Base-by-base conservation (phyloP, 805 yeast species). In the Lachancea dasiensis region DNA sequence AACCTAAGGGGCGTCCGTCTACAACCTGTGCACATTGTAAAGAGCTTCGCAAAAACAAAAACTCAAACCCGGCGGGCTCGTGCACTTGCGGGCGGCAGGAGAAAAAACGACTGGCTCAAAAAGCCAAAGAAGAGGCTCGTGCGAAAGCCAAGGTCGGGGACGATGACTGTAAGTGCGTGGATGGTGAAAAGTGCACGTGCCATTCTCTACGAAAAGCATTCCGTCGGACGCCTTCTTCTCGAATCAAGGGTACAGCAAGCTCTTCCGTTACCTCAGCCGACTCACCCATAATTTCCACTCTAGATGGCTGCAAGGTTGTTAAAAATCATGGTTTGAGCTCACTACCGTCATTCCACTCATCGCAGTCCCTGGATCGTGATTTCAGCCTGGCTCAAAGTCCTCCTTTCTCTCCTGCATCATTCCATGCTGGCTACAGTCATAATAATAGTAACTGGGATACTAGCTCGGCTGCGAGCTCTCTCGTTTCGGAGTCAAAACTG, bases 1-100 rank as follows among this genome's bases (percentile, higher is more conserved):
- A 92, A 56, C 96, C 95, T 13, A 92, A 92, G 57, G 98, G 98
- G 3, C 70, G 98, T 40, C 98, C 98, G 1, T 79, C 95, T 0
- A 80, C 95, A 1, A 95, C 87, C 54, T 90, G 97, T 54, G 68
- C 72, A 26, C 94, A 84, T 56, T 90, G 95, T 57, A 78, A 86
- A 45, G 86, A 81, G 40, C 73, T 79, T 48, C 66, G 95, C 25
- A 79, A 77, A 53, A 54, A 68, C 44, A 81, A 79, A 49, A 77
- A 80, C 50, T 65, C 77, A 2, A 92, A 84, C 55, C 64, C 72
- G 0, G 52, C 65, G 1, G 74, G 74, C 5, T 60, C 72, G 15
- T 86, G 97, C 60, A 68, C 76, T 3, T 86, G 95, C 65, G 78
- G 79, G 8, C 70, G 75, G 47, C 67, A 70, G 63, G 75, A 40